Base-by-base conservation (phyloP, 768 basidiomycete species). In the Cystobasidium tubakii region DNA sequence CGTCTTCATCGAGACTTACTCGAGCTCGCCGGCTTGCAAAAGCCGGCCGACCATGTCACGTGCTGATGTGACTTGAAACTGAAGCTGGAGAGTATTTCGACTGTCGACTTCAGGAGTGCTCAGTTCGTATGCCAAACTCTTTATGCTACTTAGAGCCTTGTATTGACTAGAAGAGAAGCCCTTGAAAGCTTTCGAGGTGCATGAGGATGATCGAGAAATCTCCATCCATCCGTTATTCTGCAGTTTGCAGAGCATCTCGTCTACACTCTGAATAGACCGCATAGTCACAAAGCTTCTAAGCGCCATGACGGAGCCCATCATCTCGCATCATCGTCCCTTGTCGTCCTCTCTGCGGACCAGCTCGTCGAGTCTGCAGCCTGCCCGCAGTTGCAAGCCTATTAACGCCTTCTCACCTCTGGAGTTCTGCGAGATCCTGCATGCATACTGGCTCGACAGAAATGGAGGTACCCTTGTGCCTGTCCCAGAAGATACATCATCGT, bases 381-480 rank as follows among this genome's bases (percentile, higher is more conserved):
- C 46, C 46, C 39, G 39, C 39, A 39, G 15, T 39, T 6, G 39
- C 39, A 6, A 6, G 7, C 15, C 39, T 15, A 39, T 39, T 15
- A 50, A 50, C 57, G 57, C 57, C 15, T 29, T 15, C 23, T 15
- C 57, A 25, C 57, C 57, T 27, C 33, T 60, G 27, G 57, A 60
- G 33, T 60, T 60, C 33, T 60, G 57, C 57, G 57, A 60, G 57
- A 25, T 60, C 23, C 57, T 60, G 25, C 17, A 29, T 25, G 57
- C 57, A 60, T 60, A 60, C 33, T 60, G 57, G 57, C 12, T 15
- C 15, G 57, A 34, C 25, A 12, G 57, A 29, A 60, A 21, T 29
- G 27, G 2, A 29, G 57, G 29, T 29, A 60, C 13, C 33, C 57
- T 60, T 25, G 29, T 60, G 33, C 57, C 33, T 27, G 25, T 27